A percentile compares a stretch with the other conserved stretches of the same genome.
Evolutionary conservation across 2,329 filamentous ascomycete species (phyloP).

Genomic region (Pseudocercospora macadamiae): DNA sequence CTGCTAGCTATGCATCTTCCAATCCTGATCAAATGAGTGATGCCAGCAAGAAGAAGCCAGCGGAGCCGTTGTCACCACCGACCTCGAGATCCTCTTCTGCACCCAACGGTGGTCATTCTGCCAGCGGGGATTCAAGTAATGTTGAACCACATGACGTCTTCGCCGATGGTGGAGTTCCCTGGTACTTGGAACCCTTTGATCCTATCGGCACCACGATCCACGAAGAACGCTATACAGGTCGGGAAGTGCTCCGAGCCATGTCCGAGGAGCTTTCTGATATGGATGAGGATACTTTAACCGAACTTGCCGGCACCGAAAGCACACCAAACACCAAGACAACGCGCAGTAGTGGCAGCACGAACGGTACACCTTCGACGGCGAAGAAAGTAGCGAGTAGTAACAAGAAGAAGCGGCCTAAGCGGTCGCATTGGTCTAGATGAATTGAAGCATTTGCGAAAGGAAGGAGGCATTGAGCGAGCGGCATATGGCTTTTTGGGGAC

Average conservation of each 20-base stretch:
- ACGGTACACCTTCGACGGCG: neutral
- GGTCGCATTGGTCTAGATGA: constrained; percentile 20
- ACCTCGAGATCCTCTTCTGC: constrained; percentile 32
- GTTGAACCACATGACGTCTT: constrained; percentile 44
- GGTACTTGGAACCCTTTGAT: constrained; percentile 84
- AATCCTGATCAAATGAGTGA: constrained; percentile 17
- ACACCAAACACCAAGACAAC: constrained; percentile 18
- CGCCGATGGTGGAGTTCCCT: constrained; percentile 77
- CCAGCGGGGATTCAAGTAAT: constrained; percentile 21
- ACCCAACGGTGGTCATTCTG: constrained; percentile 20
- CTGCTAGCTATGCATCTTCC: constrained; percentile 31
- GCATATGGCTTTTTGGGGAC: neutral
- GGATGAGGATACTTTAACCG: constrained; percentile 85
- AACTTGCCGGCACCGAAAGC: constrained; percentile 41
- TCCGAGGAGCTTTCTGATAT: constrained; percentile 84
- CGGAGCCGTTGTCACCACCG: constrained; percentile 40
- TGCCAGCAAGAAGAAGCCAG: constrained; percentile 26
- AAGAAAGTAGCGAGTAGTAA: constrained; percentile 10
- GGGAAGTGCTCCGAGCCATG: constrained; percentile 70
- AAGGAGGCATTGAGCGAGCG: neutral
- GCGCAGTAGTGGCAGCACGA: constrained; percentile 3
- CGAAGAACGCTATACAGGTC: constrained; percentile 73
- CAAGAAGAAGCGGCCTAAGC: constrained; percentile 16
- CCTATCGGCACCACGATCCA: constrained; percentile 78
- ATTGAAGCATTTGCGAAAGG: neutral